phyloP scores from a whole-genome alignment of 306 rosid genomes.

The Cucurbita ficifolia region DNA sequence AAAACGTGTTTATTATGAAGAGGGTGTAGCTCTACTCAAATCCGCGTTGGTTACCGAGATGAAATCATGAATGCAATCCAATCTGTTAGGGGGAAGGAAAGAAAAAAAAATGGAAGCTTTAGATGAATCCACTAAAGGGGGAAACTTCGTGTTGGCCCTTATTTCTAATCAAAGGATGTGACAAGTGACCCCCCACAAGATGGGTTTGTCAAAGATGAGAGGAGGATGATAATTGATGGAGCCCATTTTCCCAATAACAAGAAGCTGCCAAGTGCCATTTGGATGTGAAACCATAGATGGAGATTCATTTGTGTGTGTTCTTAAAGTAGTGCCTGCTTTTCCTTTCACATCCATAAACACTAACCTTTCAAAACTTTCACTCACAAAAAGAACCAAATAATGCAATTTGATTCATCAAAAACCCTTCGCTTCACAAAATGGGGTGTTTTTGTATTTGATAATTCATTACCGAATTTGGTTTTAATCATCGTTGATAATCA shows the following conservation, averaged over 20 bases:
- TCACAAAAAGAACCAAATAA: background rate
- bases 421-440: background rate
- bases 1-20: no score
- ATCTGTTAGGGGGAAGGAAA: no score
- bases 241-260: slow-evolving; percentile 1
- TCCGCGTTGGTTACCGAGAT: no score
- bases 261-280: slow-evolving; percentile 1
- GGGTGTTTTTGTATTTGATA: background rate
- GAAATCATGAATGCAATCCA: no score
- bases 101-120: background rate
- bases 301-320: background rate
- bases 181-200: slow-evolving; percentile 2
- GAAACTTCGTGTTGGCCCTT: background rate
- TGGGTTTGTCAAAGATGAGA: background rate
- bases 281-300: background rate
- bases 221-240: background rate
- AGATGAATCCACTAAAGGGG: slow-evolving; percentile 5
- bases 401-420: background rate
- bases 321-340: background rate
- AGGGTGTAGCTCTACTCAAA: no score
- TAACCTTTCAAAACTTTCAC: no score
- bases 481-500: background rate
- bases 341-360: background rate
- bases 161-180: background rate
- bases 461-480: background rate